Conservation (phyloP, 2,329 filamentous ascomycete genomes). For the Calonectria pseudoturangicola region DNA sequence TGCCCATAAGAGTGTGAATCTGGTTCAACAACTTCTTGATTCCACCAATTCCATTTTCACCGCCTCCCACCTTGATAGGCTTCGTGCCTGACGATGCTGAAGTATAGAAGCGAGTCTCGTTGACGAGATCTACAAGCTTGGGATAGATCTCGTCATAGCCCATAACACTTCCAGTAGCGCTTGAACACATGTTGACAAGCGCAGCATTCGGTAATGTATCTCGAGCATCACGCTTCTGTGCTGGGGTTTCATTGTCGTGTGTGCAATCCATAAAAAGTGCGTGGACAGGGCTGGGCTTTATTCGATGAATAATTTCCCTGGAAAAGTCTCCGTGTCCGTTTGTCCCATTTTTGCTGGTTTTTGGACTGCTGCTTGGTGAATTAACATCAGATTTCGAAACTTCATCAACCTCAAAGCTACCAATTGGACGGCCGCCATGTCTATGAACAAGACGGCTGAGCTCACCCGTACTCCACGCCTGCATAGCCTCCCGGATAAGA, state of each 20-base stretch:
- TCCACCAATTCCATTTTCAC: slow-evolving; percentile 89
- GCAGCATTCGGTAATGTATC: slow-evolving; percentile 97
- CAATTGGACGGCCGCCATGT: slow-evolving; percentile 94
- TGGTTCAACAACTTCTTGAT: slow-evolving; percentile 96
- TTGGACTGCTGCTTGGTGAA: slow-evolving; percentile 57
- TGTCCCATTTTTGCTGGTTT: slow-evolving; percentile 48
- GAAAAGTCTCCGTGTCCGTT: slow-evolving; percentile 61
- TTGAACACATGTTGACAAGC: slow-evolving; percentile 95
- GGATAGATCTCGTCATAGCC: slow-evolving; percentile 98
- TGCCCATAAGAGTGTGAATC: slow-evolving; percentile 96
- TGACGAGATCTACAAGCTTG: slow-evolving; percentile 92
- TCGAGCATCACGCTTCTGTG: slow-evolving; percentile 94
- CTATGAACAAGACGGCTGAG: slow-evolving; percentile 94
- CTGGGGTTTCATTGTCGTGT: slow-evolving; percentile 97
- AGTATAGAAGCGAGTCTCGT: slow-evolving; percentile 89
- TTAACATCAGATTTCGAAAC: slow-evolving; percentile 77
- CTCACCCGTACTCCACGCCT: slow-evolving; percentile 96
- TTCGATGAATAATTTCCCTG: slow-evolving; percentile 83
- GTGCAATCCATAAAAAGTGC: slow-evolving; percentile 99
- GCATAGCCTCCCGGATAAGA: slow-evolving; percentile 97
- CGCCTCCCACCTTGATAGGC: slow-evolving; percentile 78
- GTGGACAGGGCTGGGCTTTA: slow-evolving; percentile 92
- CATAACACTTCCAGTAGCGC: slow-evolving; percentile 96
- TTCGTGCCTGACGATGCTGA: slow-evolving; percentile 80
- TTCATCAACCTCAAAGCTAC: slow-evolving; percentile 97